Evolutionary conservation across 1,139 yeast genomes (phyloP), one percentile per base, ranked within the genome.

Genomic region (Kurtzmaniella quercitrusa): DNA sequence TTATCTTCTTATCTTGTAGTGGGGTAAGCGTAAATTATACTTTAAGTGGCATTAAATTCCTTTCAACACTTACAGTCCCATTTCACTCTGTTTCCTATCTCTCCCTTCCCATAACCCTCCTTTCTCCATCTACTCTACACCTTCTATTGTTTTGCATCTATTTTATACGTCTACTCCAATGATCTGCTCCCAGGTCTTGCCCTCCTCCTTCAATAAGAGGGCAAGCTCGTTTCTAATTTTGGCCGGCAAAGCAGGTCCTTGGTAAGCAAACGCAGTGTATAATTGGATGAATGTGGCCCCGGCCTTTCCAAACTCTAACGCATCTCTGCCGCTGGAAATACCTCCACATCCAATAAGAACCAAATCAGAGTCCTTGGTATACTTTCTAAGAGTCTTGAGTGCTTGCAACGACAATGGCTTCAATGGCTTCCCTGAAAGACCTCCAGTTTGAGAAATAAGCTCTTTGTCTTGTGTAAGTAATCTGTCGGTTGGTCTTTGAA

Each of bases 301-400:
- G 1, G 97, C 96, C 56, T 78, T 81, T 31, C 94, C 96, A 64
- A 85, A 93, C 54, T 91, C 98, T 44, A 91, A 68, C 1, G 91
- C 97, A 60, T 91, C 98, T 53, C 81, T 73, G 46, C 96, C 98
- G 34, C 72, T 66, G 23, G 86, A 72, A 53, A 91, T 89, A 50
- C 98, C 98, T 44, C 98, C 98, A 65, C 97, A 90, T 21, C 98
- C 98, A 51, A 91, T 78, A 41, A 91, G 74, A 1, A 90, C 88
- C 49, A 90, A 65, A 43, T 77, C 70, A 8, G 82, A 73, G 48
- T 80, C 88, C 54, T 89, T 88, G 40, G 95, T 79, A 59, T 86
- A 75, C 57, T 85, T 82, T 46, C 91, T 79, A 54, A 93, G 79
- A 2, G 78, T 65, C 49, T 72, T 75, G 54, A 91, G 73, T 0